Base-by-base conservation (phyloP, 2,329 filamentous ascomycete genomes). In the Lachnellula cervina region DNA sequence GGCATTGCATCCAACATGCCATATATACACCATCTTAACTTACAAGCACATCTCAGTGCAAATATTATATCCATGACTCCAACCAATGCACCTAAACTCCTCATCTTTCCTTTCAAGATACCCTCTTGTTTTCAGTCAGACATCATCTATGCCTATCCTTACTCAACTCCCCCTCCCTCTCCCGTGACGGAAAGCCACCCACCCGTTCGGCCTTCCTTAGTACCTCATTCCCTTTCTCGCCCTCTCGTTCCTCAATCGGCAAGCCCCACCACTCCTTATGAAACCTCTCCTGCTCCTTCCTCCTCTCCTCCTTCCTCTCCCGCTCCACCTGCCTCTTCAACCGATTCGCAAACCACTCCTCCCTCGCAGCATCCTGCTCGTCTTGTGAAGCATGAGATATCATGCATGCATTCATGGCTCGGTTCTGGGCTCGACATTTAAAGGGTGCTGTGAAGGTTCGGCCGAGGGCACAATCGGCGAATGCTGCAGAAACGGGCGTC, bases 371-470 rank as follows among this genome's bases (percentile, higher is more conserved):
- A 74, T 99, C 94, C 72, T 95, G 82, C 71, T 95, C 90, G 53
- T 81, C 84, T 61, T 86, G 88, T 61, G 89, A 95, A 54, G 93
- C 92, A 75, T 95, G 88, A 54, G 80, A 73, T 64, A 92, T 80
- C 91, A 99, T 97, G 77, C 94, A 99, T 59, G 77, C 80, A 75
- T 99, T 99, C 94, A 99, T 99, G 37, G 80, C 79, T 60, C 87
- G 84, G 67, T 91, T 88, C 68, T 92, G 81, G 49, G 80, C 74
- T 52, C 90, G 87, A 77, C 94, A 99, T 52, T 85, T 82, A 78
- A 94, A 97, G 13, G 91, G 88, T 56, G 94, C 88, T 55, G 87
- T 91, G 66, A 97, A 83, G 5, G 92, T 97, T 62, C 90, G 88
- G 69, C 87, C 86, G 49, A 87, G 80, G 52, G 92, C 92, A 79